Conservation (phyloP, 2,329 filamentous ascomycete genomes). For the Penicillium psychrosexuale region DNA sequence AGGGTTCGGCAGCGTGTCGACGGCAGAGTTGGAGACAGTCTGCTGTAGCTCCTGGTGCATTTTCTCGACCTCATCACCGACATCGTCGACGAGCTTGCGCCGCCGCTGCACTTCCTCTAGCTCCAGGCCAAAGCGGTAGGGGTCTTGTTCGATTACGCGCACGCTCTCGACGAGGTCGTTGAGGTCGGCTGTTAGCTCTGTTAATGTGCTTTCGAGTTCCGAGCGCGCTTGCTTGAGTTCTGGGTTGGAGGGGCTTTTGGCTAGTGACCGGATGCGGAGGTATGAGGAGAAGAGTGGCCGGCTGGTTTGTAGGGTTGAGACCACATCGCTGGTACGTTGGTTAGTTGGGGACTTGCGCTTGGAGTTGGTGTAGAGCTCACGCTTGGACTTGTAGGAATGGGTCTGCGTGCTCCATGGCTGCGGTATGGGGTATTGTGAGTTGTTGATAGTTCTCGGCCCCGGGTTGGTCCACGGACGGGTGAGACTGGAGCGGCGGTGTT, state of each 20-base stretch:
- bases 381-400: conserved; percentile 50
- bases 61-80: conserved; percentile 81
- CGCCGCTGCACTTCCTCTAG: conserved; percentile 77
- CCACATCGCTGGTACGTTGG: conserved; percentile 67
- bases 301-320: conserved; percentile 73
- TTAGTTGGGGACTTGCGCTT: conserved; percentile 11
- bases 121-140: conserved; percentile 81
- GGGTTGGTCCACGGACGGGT: conserved; percentile 1
- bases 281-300: conserved; percentile 91
- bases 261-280: conserved; percentile 87
- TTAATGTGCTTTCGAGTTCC: conserved; percentile 75
- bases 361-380: conserved; percentile 27
- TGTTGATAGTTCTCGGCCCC: conserved; percentile 7
- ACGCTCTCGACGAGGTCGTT: conserved; percentile 85
- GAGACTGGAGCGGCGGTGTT: background rate
- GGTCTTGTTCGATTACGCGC: conserved; percentile 80
- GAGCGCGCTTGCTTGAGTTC: conserved; percentile 61
- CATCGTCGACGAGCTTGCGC: conserved; percentile 78
- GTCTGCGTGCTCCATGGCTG: conserved; percentile 39
- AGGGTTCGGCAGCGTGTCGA: conserved; percentile 55
- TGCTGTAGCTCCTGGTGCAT: conserved; percentile 80
- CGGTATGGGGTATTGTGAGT: conserved; percentile 4
- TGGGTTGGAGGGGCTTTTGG: conserved; percentile 67
- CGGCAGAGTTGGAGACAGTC: conserved; percentile 46
- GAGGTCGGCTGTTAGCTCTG: conserved; percentile 78